phyloP scores from a whole-genome alignment of 1,284 basidiomycete species.

The Naganishia cerealis region DNA sequence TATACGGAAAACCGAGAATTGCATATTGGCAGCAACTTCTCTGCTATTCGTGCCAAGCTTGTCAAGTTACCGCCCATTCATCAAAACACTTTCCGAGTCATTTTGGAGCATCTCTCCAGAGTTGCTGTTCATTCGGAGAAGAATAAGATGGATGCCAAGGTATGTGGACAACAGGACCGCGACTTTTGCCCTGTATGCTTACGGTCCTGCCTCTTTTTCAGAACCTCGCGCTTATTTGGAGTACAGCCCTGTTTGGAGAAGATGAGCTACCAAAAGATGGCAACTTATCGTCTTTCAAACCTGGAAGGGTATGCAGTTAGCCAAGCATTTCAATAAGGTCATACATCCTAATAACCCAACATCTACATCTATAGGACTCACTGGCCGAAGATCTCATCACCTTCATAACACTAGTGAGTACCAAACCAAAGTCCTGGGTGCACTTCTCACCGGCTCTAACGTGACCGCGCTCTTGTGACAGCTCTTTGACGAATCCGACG shows the following conservation, averaged over 20 bases:
- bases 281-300: conserved; percentile 70
- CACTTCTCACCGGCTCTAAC: not conserved
- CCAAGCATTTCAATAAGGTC: conserved; percentile 19
- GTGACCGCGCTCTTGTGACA: not conserved
- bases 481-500: conserved; percentile 49
- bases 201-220: conserved; percentile 33
- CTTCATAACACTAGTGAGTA: conserved; percentile 57
- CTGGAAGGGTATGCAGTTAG: conserved; percentile 62
- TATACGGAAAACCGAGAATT: conserved; percentile 73
- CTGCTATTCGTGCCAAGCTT: conserved; percentile 73
- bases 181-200: conserved; percentile 44
- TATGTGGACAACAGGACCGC: conserved; percentile 38
- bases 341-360: conserved; percentile 18
- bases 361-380: conserved; percentile 64
- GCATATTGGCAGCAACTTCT: conserved; percentile 70
- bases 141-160: conserved; percentile 91
- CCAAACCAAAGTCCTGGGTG: not conserved
- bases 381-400: conserved; percentile 83
- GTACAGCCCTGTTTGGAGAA: conserved; percentile 79
- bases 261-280: conserved; percentile 75
- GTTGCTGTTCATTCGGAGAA: conserved; percentile 68
- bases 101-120: conserved; percentile 84
- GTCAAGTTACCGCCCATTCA: conserved; percentile 80
- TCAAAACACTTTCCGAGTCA: conserved; percentile 78
- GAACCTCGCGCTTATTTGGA: conserved; percentile 83